phyloP scores from a whole-genome alignment of 1,139 yeast genomes.

The Wickerhamomyces sp. region DNA sequence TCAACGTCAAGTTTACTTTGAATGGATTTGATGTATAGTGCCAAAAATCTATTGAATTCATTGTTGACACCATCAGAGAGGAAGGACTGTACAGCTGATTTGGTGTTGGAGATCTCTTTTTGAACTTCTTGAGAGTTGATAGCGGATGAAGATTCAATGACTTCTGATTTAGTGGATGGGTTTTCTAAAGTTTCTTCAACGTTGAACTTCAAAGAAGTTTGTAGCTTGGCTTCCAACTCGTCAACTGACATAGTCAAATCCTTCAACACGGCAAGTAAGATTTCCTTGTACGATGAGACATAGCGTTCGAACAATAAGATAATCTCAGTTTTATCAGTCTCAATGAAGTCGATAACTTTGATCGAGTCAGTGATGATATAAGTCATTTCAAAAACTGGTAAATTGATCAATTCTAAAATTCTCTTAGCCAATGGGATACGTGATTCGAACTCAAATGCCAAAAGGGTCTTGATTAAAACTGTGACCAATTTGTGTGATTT shows the following conservation, averaged over 20 bases:
- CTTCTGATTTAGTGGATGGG: slow-evolving; percentile 8
- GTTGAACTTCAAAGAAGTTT: slow-evolving; percentile 45
- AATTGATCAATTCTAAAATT: slow-evolving; percentile 23
- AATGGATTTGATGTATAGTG: slow-evolving; percentile 38
- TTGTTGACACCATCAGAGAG: slow-evolving; percentile 30
- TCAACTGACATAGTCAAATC: slow-evolving; percentile 38
- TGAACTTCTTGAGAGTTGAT: slow-evolving; percentile 25
- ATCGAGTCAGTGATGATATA: slow-evolving; percentile 32
- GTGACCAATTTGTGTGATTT: slow-evolving; percentile 30
- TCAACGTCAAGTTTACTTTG: slow-evolving; percentile 28
- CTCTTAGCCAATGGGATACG: slow-evolving; percentile 26
- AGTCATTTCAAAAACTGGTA: slow-evolving; percentile 35
- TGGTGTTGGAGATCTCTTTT: slow-evolving; percentile 24
- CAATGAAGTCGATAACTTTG: slow-evolving; percentile 27
- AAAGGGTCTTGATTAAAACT: slow-evolving; percentile 31
- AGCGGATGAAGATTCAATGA: slow-evolving; percentile 18
- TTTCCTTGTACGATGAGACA: slow-evolving; percentile 32
- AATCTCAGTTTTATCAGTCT: slow-evolving; percentile 33
- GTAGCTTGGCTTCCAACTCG: slow-evolving; percentile 63
- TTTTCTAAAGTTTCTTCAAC: slow-evolving; percentile 15
- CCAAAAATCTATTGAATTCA: slow-evolving; percentile 39
- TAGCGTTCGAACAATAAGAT: slow-evolving; percentile 42
- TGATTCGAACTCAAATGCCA: slow-evolving; percentile 32
- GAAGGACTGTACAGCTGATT: slow-evolving; percentile 21
- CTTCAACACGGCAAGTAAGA: slow-evolving; percentile 38